Conservation (phyloP, 257 asterid species). For the Solanum paucissectum region DNA sequence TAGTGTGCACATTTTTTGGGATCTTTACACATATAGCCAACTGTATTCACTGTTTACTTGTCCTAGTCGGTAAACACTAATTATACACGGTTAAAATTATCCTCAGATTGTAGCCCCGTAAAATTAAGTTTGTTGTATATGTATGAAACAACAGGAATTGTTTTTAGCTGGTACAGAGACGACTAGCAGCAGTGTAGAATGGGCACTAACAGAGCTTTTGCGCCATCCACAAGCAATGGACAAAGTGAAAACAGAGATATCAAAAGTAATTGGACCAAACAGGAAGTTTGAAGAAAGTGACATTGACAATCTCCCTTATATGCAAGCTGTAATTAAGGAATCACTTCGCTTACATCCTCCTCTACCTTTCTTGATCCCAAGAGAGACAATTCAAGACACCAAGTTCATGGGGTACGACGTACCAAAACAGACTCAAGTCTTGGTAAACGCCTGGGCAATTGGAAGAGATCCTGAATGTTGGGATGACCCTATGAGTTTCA, state of each 20-base stretch:
- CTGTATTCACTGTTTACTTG: no score
- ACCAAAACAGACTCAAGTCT: not conserved
- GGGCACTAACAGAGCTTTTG: conserved; percentile 11
- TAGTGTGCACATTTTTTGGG: no score
- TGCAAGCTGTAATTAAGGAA: conserved; percentile 1
- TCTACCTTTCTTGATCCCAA: not conserved
- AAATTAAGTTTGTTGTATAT: no score
- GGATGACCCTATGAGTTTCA: conserved; percentile 1
- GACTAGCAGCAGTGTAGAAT: conserved; percentile 5
- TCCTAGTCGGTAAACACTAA: no score
- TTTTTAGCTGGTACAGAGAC: conserved; percentile 8
- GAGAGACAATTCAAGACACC: not conserved
- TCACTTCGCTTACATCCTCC: conserved; percentile 8
- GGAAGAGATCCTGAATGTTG: conserved; percentile 6
- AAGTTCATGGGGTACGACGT: conserved; percentile 8
- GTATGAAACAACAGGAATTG: not conserved
- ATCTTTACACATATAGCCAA: no score
- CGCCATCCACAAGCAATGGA: not conserved
- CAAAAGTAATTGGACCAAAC: not conserved
- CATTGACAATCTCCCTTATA: not conserved
- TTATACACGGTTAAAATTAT: no score
- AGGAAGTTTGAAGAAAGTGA: not conserved
- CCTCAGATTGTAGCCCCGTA: no score
- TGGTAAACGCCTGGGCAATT: not conserved
- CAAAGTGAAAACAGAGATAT: not conserved